Evolutionary conservation across 805 yeast species (phyloP), one percentile per base, ranked within the genome.

Genomic region (Metschnikowia reukaufii): DNA sequence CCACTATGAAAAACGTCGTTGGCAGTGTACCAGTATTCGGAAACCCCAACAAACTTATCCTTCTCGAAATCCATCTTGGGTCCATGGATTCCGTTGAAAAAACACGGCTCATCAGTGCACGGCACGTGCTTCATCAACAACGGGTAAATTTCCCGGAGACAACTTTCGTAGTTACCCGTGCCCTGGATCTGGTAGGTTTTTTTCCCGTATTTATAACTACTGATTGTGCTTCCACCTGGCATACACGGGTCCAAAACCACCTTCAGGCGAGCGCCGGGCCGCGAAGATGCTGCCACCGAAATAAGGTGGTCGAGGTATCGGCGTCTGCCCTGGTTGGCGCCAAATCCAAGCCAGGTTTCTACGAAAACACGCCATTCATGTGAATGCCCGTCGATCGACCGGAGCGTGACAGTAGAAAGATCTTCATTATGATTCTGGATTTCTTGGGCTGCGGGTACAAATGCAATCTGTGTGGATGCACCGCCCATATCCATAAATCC

Each of bases 401-500:
- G 77, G 47, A 94, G 67, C 13, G 76, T 72, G 1, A 94, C 78
- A 2, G 73, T 75, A 23, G 84, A 79, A 45, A 91, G 74, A 62
- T 90, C 96, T 44, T 91, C 91, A 35, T 68, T 62, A 63, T 89
- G 96, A 51, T 76, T 77, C 20, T 63, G 66, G 6, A 85, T 65
- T 50, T 88, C 90, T n/a, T 76, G 71, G 4, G 59, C 52, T 3
- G 82, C 77, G 0, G 97, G 97, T 7, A 87, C 90, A 74, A 91
- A 94, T 7, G 98, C 96, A 18, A 94, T 80, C 62, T 94, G 99
- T 0, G 97, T 89, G 1, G 97, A 89, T 0, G 99, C 99, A 12
- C 99, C 99, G 13, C 99, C 99, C 99, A 94, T 94, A 65, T 94
- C 99, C 92, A 94, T 86, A 58, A 94, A 92, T 4, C 99, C 99